Percentiles rank a stretch among this genome's conserved stretches.
These are phyloP conservation scores for Stygiomarasmius scandens DNA, from an alignment of 1,284 basidiomycete species.

Conservation along the genomic window DNA sequence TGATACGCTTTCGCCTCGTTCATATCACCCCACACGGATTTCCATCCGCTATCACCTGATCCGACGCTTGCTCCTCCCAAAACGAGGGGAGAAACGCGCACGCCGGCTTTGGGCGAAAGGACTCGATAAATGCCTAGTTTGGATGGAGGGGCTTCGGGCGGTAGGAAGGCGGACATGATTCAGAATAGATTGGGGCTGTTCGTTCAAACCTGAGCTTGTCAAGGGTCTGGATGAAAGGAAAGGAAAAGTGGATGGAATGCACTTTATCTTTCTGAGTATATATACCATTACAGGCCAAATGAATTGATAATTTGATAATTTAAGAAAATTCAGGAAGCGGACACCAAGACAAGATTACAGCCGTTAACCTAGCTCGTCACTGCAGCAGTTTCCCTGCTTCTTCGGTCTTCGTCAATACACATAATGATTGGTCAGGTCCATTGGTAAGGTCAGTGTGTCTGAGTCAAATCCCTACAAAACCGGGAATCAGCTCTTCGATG, in stretches of 20 bases:
- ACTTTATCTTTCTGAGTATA: not conserved
- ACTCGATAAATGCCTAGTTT: slow-evolving; percentile 43
- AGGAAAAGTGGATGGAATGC: not conserved
- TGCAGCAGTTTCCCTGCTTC: not conserved
- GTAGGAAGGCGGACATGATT: slow-evolving; percentile 12
- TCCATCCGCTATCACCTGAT: slow-evolving; percentile 35
- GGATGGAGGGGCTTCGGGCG: slow-evolving; percentile 13
- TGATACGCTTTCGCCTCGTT: slow-evolving; percentile 8
- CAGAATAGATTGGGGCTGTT: too few species aligned
- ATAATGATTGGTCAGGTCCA: too few species aligned
- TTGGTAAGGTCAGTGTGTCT: too few species aligned
- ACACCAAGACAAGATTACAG: too few species aligned
- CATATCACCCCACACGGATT: slow-evolving; percentile 25
- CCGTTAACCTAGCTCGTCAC: too few species aligned
- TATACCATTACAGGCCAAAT: not conserved
- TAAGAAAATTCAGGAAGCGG: not conserved
- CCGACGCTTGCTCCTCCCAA: slow-evolving; percentile 55
- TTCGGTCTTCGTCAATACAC: not conserved
- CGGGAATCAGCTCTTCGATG: not conserved
- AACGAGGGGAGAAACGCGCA: slow-evolving; percentile 49
- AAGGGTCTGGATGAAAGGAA: not conserved
- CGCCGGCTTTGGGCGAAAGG: slow-evolving; percentile 40
- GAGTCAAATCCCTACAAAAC: not conserved
- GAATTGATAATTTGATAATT: not conserved
- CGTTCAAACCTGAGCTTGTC: not conserved